Evolutionary conservation across 768 basidiomycete genomes (phyloP), one percentile per base, ranked within the genome.

Genomic region (Rhizopogon vulgaris): DNA sequence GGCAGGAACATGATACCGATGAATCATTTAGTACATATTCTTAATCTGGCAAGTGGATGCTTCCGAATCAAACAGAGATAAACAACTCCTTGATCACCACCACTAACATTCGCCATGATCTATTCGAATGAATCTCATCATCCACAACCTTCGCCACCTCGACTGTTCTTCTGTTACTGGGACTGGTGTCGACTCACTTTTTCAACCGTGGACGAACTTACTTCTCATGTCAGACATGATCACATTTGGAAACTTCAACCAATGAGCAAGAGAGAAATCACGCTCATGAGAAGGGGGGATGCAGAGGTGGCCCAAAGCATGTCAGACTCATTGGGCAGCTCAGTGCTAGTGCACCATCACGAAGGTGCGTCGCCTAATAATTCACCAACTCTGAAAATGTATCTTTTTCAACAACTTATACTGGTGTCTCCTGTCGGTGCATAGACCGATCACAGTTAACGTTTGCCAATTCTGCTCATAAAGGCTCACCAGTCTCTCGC

Each of bases 121-220:
- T 3, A 25, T 15, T 38, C 41, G 14, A 38, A 38, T 37, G 24
- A 17, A 25, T 30, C 37, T 49, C 53, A 54, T 54, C 28, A 18
- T 15, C 55, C 14, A 36, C 56, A n/a, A 37, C 41, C 38, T 46
- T 53, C n/a, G 24, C 25, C 25, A 10, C 58, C 39, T n/a, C 43
- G 49, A 30, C 32, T n/a, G 4, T 55, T 72, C 53, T 58, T 67
- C 11, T 83, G 82, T 63, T 69, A 67, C 49, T 83, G 82, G 82
- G 69, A 69, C 5, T 78, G 78, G 76, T 84, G 82, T 48, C 68
- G 76, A 2, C 62, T 62, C 9, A 67, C 67, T 2, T 83, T 76
- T 51, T 41, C 60, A 9, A 69, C 58, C 25, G 63, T 67, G n/a
- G 54, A 61, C 2, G 71, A 71, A 14, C 72, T 83, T 25, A 60